Evolutionary conservation across 495 filamentous ascomycete species (phyloP).

Genomic region (Penicillium macrosclerotiorum): DNA sequence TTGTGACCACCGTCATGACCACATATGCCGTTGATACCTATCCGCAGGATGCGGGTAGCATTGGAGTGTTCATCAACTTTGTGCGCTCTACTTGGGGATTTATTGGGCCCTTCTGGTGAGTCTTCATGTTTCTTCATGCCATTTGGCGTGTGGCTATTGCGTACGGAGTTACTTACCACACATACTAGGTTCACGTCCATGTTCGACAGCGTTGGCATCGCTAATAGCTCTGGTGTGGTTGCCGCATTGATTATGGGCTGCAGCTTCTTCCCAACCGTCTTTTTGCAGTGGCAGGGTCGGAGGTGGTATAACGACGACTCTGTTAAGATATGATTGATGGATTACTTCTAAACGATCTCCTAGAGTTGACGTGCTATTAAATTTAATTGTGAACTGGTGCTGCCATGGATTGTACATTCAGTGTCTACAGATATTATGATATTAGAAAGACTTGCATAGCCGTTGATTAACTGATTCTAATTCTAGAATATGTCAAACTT

Average conservation of each 20-base stretch:
- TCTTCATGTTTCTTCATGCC: no score
- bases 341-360: not conserved
- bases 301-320: constrained; percentile 11
- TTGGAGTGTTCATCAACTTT: constrained; percentile 57
- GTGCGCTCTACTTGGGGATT: constrained; percentile 58
- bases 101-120: constrained; percentile 57
- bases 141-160: not conserved
- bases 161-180: not conserved
- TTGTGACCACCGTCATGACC: constrained; percentile 55
- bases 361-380: not conserved
- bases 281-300: constrained; percentile 36
- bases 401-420: no score
- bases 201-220: constrained; percentile 48
- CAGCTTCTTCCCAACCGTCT: constrained; percentile 43
- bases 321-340: not conserved
- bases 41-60: constrained; percentile 45
- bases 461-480: no score
- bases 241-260: constrained; percentile 41
- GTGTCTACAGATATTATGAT: no score
- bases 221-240: constrained; percentile 41
- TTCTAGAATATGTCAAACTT: no score
- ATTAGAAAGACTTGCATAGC: no score
- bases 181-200: constrained; percentile 43
- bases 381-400: not conserved
- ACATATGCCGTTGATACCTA: constrained; percentile 58